Percentiles rank a stretch among this genome's conserved stretches.
Evolutionary conservation across 352 stramenopile species (phyloP).

Genomic region (Phytophthora meadii): DNA sequence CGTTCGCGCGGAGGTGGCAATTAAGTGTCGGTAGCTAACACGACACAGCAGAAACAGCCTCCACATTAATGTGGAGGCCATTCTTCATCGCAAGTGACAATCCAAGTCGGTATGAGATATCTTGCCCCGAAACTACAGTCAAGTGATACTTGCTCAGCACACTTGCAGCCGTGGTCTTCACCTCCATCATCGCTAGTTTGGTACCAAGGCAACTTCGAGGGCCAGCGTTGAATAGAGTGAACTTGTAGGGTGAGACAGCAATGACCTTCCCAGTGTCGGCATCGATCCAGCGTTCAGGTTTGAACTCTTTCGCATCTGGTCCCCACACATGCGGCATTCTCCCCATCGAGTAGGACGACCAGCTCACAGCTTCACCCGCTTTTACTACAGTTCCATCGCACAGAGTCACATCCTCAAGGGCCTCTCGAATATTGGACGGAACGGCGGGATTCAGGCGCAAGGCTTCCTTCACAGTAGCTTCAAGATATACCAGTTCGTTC

Average conservation of each 20-base stretch:
- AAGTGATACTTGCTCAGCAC: conserved; percentile 58
- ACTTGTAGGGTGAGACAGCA: conserved; percentile 52
- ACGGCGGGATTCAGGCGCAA: conserved; percentile 37
- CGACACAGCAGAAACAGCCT: not conserved
- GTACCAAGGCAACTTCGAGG: conserved; percentile 51
- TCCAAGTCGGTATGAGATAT: conserved; percentile 35
- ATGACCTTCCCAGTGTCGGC: conserved; percentile 29
- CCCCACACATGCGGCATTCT: conserved; percentile 49
- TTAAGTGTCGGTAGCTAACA: conserved; percentile 4
- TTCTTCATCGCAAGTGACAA: conserved; percentile 44
- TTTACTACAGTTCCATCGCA: conserved; percentile 49
- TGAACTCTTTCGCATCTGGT: conserved; percentile 46
- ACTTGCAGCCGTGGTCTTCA: conserved; percentile 54
- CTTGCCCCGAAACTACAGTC: conserved; percentile 22
- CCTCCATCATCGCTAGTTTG: conserved; percentile 58
- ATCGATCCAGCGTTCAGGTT: conserved; percentile 54
- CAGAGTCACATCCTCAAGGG: conserved; percentile 43
- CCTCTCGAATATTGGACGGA: conserved; percentile 40
- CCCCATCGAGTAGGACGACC: conserved; percentile 50
- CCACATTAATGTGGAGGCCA: conserved; percentile 21
- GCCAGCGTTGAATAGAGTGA: conserved; percentile 56
- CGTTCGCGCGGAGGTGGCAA: conserved; percentile 10
- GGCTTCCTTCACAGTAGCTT: conserved; percentile 50
- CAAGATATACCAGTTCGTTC: conserved; percentile 48
- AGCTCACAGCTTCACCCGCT: conserved; percentile 35